Percentiles rank a stretch among this genome's conserved stretches.
These are phyloP conservation scores for Bipolaris oryzae DNA, from an alignment of 2,329 filamentous ascomycete species.

Conservation along the genomic window DNA sequence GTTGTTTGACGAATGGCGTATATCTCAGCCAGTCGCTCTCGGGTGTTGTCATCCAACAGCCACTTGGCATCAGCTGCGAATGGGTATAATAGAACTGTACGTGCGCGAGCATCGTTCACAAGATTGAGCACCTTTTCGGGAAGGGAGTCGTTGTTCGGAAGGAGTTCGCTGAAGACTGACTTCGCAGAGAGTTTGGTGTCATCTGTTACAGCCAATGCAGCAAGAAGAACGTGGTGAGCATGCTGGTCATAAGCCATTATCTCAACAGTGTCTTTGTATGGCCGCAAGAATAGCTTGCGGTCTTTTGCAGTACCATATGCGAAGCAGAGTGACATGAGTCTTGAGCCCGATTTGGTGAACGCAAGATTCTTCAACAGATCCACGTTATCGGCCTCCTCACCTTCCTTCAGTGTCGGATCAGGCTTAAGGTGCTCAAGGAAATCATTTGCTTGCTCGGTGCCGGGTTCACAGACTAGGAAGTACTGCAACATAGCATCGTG, in stretches of 20 bases:
- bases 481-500: conserved; percentile 99
- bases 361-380: conserved; percentile 94
- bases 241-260: conserved; percentile 80
- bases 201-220: conserved; percentile 89
- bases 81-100: conserved; percentile 77
- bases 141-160: conserved; percentile 61
- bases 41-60: conserved; percentile 66
- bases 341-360: conserved; percentile 87
- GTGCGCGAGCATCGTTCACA: conserved; percentile 68
- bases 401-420: conserved; percentile 74
- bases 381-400: conserved; percentile 52
- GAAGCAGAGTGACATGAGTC: conserved; percentile 79
- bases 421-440: conserved; percentile 91
- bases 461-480: conserved; percentile 78
- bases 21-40: conserved; percentile 76
- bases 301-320: conserved; percentile 91
- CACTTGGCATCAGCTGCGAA: conserved; percentile 70
- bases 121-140: conserved; percentile 68
- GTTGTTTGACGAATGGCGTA: conserved; percentile 80
- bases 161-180: conserved; percentile 82
- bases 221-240: conserved; percentile 80
- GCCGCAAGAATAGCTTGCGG: conserved; percentile 83
- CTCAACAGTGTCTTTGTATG: conserved; percentile 88
- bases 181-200: conserved; percentile 90
- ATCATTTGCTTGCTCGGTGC: conserved; percentile 80